Percentiles rank a stretch among this genome's conserved stretches.
Conservation (phyloP, 768 basidiomycete genomes). For the Serendipita sp. region DNA sequence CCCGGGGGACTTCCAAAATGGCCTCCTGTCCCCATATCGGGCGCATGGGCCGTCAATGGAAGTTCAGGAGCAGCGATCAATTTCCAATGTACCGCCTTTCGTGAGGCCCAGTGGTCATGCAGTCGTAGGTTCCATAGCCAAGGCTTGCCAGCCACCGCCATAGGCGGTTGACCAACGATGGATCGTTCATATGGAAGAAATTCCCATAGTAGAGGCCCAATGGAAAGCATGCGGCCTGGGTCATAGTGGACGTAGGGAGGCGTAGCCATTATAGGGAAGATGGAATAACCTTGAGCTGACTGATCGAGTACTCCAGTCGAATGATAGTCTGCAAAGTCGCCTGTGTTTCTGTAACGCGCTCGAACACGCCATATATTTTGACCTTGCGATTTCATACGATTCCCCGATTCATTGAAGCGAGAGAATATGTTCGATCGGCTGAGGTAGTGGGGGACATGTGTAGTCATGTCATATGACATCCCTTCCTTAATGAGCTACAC, state of each 20-base stretch:
- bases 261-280: no score
- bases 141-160: background rate
- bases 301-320: background rate
- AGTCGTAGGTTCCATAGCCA: background rate
- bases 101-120: background rate
- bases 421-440: background rate
- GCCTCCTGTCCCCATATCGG: background rate
- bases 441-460: background rate
- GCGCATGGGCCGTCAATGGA: background rate
- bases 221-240: background rate
- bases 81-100: background rate
- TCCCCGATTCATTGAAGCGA: conserved; percentile 6
- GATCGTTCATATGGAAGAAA: conserved; percentile 1
- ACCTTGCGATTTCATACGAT: conserved; percentile 4
- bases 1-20: background rate
- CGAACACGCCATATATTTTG: conserved; percentile 1
- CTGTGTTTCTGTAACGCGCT: background rate
- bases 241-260: background rate
- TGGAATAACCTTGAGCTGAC: background rate
- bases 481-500: background rate
- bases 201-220: background rate
- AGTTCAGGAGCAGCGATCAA: background rate
- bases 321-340: background rate
- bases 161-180: background rate
- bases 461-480: background rate